phyloP scores from a whole-genome alignment of 495 filamentous ascomycete species.

The Margaritispora aquatica region DNA sequence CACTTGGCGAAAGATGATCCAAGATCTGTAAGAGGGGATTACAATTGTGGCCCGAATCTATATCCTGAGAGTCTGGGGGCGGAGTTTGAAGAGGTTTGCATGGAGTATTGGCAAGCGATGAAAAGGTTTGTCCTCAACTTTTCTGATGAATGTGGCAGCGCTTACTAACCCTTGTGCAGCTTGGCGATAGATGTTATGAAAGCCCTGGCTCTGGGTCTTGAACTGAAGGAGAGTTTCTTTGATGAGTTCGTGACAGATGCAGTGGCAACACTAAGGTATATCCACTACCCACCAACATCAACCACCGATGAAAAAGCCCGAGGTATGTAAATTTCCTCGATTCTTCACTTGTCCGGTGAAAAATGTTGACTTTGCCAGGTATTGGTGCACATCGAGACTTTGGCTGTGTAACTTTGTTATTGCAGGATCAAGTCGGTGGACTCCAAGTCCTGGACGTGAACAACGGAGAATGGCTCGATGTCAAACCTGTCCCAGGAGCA shows the following conservation, averaged over 20 bases:
- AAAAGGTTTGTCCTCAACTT: not conserved
- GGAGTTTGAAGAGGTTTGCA: not conserved
- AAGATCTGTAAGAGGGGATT: slow-evolving; percentile 26
- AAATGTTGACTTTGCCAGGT: not conserved
- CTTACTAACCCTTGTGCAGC: not conserved
- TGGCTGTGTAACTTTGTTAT: slow-evolving; percentile 31
- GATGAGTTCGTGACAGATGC: not conserved
- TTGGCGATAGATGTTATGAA: not conserved
- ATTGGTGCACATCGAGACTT: slow-evolving; percentile 38
- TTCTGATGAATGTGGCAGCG: not conserved
- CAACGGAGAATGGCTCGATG: slow-evolving; percentile 19
- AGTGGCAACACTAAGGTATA: not conserved
- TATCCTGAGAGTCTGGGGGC: slow-evolving; percentile 30
- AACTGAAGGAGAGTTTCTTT: not conserved
- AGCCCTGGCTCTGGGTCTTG: not conserved
- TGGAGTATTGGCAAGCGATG: not conserved
- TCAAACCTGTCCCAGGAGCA: slow-evolving; percentile 32
- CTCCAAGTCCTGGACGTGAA: slow-evolving; percentile 32
- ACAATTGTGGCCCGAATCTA: slow-evolving; percentile 33
- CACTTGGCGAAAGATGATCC: slow-evolving; percentile 35
- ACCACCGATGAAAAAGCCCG: not conserved
- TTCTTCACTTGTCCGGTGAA: not conserved
- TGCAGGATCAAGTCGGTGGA: slow-evolving; percentile 28
- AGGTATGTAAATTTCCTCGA: not conserved
- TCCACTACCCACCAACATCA: not conserved